phyloP scores from a whole-genome alignment of 108 stramenopile species.

The Pelagomonas calceolata region DNA sequence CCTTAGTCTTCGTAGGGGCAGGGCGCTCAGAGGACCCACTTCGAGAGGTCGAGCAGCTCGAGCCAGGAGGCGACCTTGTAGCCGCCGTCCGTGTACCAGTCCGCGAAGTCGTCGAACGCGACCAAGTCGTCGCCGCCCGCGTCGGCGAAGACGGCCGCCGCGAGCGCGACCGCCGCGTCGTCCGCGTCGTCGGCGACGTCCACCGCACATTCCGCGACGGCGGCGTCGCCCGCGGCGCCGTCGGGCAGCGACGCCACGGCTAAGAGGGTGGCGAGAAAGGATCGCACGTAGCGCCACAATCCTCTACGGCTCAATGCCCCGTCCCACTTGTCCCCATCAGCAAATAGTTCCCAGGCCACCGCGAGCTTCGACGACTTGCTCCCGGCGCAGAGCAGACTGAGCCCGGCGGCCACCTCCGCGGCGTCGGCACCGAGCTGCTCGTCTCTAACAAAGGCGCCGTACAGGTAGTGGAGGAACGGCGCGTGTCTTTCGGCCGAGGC shows the following conservation, averaged over 20 bases:
- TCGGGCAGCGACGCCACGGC: neutral
- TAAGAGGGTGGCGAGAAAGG: slow-evolving; percentile 55
- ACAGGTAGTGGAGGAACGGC: neutral
- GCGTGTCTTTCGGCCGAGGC: no score
- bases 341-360: slow-evolving; percentile 65
- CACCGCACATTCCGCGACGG: neutral
- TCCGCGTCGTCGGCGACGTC: neutral
- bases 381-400: slow-evolving; percentile 69
- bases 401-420: slow-evolving; percentile 45
- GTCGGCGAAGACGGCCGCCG: neutral
- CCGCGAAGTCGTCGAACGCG: slow-evolving; percentile 76
- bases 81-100: slow-evolving; percentile 75
- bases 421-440: neutral
- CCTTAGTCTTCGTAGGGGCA: no score
- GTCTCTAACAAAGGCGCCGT: neutral
- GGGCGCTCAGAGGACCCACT: slow-evolving; percentile 47
- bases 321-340: slow-evolving; percentile 28
- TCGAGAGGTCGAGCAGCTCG: slow-evolving; percentile 67
- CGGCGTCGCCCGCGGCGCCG: neutral
- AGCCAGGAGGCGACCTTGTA: slow-evolving; percentile 70
- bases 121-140: slow-evolving; percentile 20
- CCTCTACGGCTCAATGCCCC: slow-evolving; percentile 51
- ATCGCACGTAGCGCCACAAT: slow-evolving; percentile 50
- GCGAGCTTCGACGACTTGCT: slow-evolving; percentile 81
- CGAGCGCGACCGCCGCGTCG: neutral